Conservation (phyloP, 192 early-diverging fungal genomes). For the Podila minutissima region DNA sequence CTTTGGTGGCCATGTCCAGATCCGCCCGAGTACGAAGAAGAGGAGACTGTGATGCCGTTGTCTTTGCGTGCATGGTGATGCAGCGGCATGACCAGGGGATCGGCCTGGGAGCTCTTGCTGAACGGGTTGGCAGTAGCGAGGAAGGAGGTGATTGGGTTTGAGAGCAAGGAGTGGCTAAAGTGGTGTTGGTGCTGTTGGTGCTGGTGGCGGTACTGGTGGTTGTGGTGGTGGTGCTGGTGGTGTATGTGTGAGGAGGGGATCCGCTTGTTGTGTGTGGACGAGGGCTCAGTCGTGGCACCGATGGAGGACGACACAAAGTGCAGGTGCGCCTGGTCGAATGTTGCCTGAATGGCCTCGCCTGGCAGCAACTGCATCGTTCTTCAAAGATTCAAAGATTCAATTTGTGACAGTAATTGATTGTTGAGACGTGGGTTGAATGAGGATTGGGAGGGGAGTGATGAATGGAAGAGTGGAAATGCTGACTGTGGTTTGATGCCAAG, state of each 20-base stretch:
- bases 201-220: background rate
- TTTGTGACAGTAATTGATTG: too few species aligned
- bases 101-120: background rate
- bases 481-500: too few species aligned
- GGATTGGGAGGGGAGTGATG: too few species aligned
- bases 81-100: conserved; percentile 7
- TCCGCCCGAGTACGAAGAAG: too few species aligned
- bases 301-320: background rate
- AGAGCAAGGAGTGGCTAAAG: background rate
- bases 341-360: conserved; percentile 8
- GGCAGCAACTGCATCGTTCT: background rate
- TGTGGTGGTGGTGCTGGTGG: background rate
- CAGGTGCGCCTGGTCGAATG: conserved; percentile 3
- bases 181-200: background rate
- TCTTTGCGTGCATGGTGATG: background rate
- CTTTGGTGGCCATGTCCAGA: too few species aligned
- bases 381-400: too few species aligned
- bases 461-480: too few species aligned
- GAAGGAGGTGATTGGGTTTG: conserved; percentile 3
- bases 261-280: background rate
- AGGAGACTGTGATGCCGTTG: background rate
- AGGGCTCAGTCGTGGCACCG: background rate
- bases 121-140: background rate
- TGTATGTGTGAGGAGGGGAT: background rate
- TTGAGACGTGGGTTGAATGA: too few species aligned